Evolutionary conservation across 164 flowering plant species (phyloP), one percentile per base, ranked within the genome.

Genomic region (Tetrastigma voinierianum): DNA sequence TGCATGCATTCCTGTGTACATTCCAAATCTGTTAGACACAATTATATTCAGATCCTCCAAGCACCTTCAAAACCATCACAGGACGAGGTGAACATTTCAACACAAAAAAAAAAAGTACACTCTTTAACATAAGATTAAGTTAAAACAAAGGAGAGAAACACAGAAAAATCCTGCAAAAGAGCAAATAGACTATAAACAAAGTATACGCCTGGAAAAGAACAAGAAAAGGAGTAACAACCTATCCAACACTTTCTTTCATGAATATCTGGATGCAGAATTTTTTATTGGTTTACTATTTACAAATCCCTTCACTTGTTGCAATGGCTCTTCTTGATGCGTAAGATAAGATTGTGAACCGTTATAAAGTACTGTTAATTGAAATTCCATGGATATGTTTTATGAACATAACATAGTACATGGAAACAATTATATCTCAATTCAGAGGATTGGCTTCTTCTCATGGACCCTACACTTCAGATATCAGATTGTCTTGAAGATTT

Each of bases 371-470:
- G 19, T 53, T 11, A 4, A 18, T 53, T 53, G 56, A 53, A 53
- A 53, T 18, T 4, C 20, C 21, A 10, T 1, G 17, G 21, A 57
- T 24, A 14, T 15, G 18, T 49, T 45, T 16, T 21, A 40, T 58
- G 25, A 49, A 32, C 40, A 32, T 32, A 7, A 53, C n/a, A 44
- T 18, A 46, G 14, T 16, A 20, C 61, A 54, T 15, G 23, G 9
- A 59, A 52, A 20, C n/a, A 19, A 23, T 49, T 8, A 64, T 84
- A 90, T 92, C 96, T 59, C 64, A 90, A 57, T 73, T 86, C 96
- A 66, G 96, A 90, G 24, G 96, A 90, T 57, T 90, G 78, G 67
- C 96, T 90, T 84, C 96, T 84, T 16, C 89, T 90, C 96, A 90
- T 87, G 19, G 92, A 87, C 57, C 90, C 96, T 89, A 85, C 74